Evolutionary conservation across 345 rosid species (phyloP).

Genomic region (Dovyalis caffra): DNA sequence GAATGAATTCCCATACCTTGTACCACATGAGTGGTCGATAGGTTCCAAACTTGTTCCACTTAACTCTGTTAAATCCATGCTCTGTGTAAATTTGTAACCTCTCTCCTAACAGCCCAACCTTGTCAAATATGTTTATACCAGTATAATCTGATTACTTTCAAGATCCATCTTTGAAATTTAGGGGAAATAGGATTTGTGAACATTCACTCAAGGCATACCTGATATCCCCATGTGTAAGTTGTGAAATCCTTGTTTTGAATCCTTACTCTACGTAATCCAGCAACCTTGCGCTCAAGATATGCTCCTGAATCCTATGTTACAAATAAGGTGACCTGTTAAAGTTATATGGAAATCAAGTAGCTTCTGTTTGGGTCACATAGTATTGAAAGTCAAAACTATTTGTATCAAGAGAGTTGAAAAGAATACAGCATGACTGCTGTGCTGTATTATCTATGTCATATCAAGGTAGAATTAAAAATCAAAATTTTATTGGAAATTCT

Average conservation of each 20-base stretch:
- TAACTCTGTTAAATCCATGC: conserved; percentile 35
- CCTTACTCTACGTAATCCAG: conserved; percentile 50
- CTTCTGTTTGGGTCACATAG: too few relatives aligned
- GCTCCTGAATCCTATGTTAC: conserved; percentile 62
- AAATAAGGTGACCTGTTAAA: not conserved
- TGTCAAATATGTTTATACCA: not conserved
- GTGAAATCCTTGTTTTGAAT: conserved; percentile 46
- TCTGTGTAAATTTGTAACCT: conserved; percentile 40
- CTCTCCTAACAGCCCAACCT: conserved; percentile 82
- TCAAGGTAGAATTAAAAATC: too few relatives aligned
- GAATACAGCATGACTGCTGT: not conserved
- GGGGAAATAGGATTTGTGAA: not conserved
- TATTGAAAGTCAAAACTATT: not conserved
- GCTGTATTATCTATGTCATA: not conserved
- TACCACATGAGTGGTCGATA: conserved; percentile 64
- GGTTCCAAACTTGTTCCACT: conserved; percentile 47
- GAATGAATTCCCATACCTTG: conserved; percentile 49
- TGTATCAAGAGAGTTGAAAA: not conserved
- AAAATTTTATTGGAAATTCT: not conserved
- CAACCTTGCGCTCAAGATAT: conserved; percentile 54
- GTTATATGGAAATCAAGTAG: not conserved
- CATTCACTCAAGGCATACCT: conserved; percentile 35
- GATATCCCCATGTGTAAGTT: conserved; percentile 65
- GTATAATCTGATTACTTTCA: not conserved
- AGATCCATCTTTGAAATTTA: not conserved